Evolutionary conservation across 2,329 filamentous ascomycete species (phyloP).

Genomic region (Teratosphaeria nubilosa): DNA sequence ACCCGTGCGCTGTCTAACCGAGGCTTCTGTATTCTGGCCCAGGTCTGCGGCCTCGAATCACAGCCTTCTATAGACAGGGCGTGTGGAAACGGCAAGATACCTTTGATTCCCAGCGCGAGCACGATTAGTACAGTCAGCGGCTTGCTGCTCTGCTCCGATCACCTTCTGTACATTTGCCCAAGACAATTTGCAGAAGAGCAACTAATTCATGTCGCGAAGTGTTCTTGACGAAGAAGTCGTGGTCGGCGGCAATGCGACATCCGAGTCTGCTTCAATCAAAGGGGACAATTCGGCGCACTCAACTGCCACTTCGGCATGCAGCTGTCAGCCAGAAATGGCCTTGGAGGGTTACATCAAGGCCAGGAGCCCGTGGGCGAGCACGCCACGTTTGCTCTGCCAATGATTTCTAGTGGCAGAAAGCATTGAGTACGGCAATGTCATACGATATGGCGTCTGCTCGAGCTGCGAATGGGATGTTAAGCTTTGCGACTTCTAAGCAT

Average conservation of each 20-base stretch:
- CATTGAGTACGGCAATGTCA: neutral
- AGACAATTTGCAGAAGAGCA: neutral
- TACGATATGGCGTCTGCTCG: too few relatives aligned
- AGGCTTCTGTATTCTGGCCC: neutral
- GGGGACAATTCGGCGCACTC: neutral
- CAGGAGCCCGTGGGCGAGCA: neutral
- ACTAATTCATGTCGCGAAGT: neutral
- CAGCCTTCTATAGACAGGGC: neutral
- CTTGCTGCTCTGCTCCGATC: neutral
- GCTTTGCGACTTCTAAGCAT: too few relatives aligned
- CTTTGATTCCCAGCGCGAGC: neutral
- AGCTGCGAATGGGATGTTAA: neutral
- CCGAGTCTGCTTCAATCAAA: neutral
- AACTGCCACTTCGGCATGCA: neutral
- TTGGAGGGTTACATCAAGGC: neutral
- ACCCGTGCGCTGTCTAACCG: too few relatives aligned
- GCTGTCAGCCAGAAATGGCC: neutral
- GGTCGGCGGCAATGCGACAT: neutral
- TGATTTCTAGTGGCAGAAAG: neutral
- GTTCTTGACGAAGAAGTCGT: neutral
- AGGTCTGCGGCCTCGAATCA: neutral
- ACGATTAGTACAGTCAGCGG: neutral
- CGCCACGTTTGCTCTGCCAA: neutral
- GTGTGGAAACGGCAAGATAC: neutral
- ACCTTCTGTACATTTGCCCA: neutral